These are phyloP conservation scores for button mushroom (Agaricus bisporus) DNA, from an alignment of 768 basidiomycete genomes.

Conservation along the genomic window DNA sequence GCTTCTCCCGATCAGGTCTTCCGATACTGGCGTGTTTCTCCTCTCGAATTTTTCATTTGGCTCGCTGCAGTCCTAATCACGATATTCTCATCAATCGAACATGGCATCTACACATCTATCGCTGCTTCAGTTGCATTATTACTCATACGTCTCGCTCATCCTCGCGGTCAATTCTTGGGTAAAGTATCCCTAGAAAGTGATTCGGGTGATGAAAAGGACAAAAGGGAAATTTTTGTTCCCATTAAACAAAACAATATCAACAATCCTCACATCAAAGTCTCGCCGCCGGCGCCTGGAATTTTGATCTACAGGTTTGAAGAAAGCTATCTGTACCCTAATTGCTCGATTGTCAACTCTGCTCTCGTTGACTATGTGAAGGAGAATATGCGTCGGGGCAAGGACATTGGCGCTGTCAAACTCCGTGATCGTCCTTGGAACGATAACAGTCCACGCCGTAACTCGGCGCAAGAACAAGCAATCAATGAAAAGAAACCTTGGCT, in stretches of 20 bases:
- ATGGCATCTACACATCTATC: constrained; percentile 88
- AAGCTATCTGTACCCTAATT: constrained; percentile 82
- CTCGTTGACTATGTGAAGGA: constrained; percentile 80
- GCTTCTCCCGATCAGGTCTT: constrained; percentile 79
- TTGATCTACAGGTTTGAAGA: constrained; percentile 92
- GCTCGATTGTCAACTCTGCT: constrained; percentile 57
- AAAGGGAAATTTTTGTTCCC: constrained; percentile 83
- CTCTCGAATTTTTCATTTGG: constrained; percentile 90
- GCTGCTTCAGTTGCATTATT: constrained; percentile 73
- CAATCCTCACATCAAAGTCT: constrained; percentile 66
- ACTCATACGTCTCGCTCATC: constrained; percentile 80
- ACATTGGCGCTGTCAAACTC: constrained; percentile 55
- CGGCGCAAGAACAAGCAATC: constrained; percentile 38
- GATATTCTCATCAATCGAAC: constrained; percentile 89
- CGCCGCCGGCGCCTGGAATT: constrained; percentile 78
- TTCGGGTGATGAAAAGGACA: constrained; percentile 24
- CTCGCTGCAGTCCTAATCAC: constrained; percentile 82
- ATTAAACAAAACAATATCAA: constrained; percentile 53
- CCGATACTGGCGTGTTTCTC: constrained; percentile 90
- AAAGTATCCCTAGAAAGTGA: constrained; percentile 58
- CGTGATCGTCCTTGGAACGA: constrained; percentile 94
- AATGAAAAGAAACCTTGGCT: constrained; percentile 59
- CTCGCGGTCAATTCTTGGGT: constrained; percentile 88
- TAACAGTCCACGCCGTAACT: constrained; percentile 59
- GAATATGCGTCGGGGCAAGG: constrained; percentile 70